phyloP scores from a whole-genome alignment of 2,329 filamentous ascomycete species.

The Amauroascus niger region DNA sequence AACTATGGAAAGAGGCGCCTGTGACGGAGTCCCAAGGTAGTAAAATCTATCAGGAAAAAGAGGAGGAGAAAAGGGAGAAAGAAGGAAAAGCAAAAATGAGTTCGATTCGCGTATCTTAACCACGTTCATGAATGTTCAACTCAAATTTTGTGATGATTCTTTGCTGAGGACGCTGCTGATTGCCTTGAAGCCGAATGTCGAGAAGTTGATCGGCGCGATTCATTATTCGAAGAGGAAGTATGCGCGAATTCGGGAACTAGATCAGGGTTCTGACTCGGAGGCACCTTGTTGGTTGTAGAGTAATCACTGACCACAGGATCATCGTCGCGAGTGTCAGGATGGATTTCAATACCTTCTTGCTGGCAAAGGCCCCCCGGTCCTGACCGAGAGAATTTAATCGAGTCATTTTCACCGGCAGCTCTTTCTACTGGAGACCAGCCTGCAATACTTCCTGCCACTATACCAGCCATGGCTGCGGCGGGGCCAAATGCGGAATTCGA shows the following conservation, averaged over 20 bases:
- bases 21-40: neutral
- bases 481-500: constrained; percentile 52
- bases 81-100: neutral
- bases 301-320: constrained; percentile 37
- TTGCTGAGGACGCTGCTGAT: constrained; percentile 4
- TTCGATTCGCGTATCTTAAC: neutral
- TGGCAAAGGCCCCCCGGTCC: constrained; percentile 32
- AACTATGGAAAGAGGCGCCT: neutral
- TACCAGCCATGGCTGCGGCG: constrained; percentile 55
- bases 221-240: constrained; percentile 22
- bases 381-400: constrained; percentile 31
- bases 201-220: constrained; percentile 30
- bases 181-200: constrained; percentile 22
- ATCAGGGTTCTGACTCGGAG: constrained; percentile 41
- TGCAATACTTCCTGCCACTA: constrained; percentile 56
- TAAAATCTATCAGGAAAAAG: constrained; percentile 4
- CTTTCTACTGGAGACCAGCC: constrained; percentile 55
- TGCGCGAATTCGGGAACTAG: constrained; percentile 38
- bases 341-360: constrained; percentile 39
- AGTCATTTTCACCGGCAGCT: constrained; percentile 28
- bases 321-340: constrained; percentile 38
- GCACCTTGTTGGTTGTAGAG: constrained; percentile 27
- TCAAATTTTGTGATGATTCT: neutral
- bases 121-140: neutral
- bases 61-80: neutral